phyloP scores from a whole-genome alignment of 2,329 filamentous ascomycete species.

The Beauveria rudraprayagi region DNA sequence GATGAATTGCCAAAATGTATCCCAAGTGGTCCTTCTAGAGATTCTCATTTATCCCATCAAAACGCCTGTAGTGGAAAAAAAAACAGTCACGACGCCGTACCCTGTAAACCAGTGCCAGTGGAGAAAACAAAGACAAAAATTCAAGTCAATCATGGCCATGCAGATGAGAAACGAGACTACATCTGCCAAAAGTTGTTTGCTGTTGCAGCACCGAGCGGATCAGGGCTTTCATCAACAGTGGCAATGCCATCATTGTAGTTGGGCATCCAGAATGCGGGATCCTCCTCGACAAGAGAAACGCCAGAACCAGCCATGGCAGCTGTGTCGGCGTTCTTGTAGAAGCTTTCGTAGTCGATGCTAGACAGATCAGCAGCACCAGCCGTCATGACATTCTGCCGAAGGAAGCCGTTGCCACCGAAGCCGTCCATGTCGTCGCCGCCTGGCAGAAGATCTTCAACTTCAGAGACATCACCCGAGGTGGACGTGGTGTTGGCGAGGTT shows the following conservation, averaged over 20 bases:
- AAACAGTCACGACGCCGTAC: background rate
- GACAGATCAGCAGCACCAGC: constrained; percentile 34
- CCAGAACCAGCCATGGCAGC: constrained; percentile 33
- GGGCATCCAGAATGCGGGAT: constrained; percentile 41
- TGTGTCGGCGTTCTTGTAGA: constrained; percentile 41
- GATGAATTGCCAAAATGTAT: constrained; percentile 1
- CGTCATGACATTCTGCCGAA: constrained; percentile 37
- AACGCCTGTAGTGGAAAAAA: constrained; percentile 2
- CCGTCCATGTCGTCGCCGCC: constrained; percentile 39
- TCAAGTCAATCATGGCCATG: background rate
- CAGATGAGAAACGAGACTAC: constrained; percentile 11
- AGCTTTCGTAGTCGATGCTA: constrained; percentile 47
- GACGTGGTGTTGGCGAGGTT: constrained; percentile 49
- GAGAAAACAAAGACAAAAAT: background rate
- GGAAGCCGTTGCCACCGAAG: constrained; percentile 38
- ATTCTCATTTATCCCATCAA: constrained; percentile 8
- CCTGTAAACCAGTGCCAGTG: background rate
- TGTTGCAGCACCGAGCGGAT: constrained; percentile 24
- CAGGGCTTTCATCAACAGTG: constrained; percentile 28
- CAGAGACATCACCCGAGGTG: constrained; percentile 59
- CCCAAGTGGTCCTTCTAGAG: constrained; percentile 8
- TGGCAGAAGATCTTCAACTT: constrained; percentile 52
- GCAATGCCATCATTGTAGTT: constrained; percentile 33
- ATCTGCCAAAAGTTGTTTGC: constrained; percentile 29
- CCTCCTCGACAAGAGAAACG: constrained; percentile 43